Evolutionary conservation across 331 rosid genomes (phyloP).

Genomic region (Stylosanthes scabra): DNA sequence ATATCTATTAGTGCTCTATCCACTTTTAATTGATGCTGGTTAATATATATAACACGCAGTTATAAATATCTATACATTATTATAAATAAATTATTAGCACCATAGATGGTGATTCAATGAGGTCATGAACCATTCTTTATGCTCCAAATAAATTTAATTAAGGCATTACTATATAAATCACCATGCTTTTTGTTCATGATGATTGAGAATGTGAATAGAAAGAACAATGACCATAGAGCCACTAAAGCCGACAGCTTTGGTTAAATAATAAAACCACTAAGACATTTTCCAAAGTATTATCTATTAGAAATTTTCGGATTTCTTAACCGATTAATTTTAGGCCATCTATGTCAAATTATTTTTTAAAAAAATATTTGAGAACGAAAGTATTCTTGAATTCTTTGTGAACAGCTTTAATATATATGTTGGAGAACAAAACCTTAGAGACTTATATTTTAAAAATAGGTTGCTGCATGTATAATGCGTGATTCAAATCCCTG

Average conservation of each 20-base stretch:
- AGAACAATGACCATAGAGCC: conserved; percentile 1
- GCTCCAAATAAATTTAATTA: background rate
- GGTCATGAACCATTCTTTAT: conserved; percentile 34
- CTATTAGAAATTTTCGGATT: too few relatives aligned
- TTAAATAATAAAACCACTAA: background rate
- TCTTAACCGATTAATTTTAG: too few relatives aligned
- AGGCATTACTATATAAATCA: conserved; percentile 5
- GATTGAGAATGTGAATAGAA: conserved; percentile 17
- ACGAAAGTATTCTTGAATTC: too few relatives aligned
- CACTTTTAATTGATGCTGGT: conserved; percentile 27
- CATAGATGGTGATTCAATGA: conserved; percentile 8
- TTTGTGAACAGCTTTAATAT: too few relatives aligned
- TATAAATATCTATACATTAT: conserved; percentile 24
- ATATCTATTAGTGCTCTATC: conserved; percentile 42
- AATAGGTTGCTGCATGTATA: too few relatives aligned
- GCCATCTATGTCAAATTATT: too few relatives aligned
- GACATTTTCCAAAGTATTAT: background rate
- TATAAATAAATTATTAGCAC: background rate
- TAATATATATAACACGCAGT: background rate
- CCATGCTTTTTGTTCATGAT: conserved; percentile 25
- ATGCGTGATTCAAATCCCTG: too few relatives aligned
- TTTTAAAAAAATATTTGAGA: too few relatives aligned
- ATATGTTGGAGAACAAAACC: too few relatives aligned
- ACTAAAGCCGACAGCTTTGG: background rate
- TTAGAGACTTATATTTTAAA: too few relatives aligned